A percentile compares a stretch with the other conserved stretches of the same genome.
Conservation (phyloP, 345 rosid genomes). For the Aquilaria malaccensis region DNA sequence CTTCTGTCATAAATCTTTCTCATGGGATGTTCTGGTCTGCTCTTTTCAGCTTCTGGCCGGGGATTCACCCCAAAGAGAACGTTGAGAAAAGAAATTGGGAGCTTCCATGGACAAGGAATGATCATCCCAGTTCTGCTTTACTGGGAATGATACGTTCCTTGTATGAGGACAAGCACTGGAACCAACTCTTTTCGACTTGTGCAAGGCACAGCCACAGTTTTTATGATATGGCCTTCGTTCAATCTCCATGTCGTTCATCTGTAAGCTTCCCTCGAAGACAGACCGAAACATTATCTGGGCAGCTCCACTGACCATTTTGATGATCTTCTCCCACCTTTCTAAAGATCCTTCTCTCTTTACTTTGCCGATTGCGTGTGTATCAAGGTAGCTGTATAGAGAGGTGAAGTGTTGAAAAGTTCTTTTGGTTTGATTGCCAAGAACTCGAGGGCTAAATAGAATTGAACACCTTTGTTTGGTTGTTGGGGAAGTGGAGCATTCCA, state of each 20-base stretch:
- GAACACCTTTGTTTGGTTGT: too few species aligned
- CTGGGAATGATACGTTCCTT: slow-evolving; percentile 13
- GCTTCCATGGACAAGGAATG: slow-evolving; percentile 12
- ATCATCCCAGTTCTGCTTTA: slow-evolving; percentile 6
- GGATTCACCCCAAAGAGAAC: slow-evolving; percentile 3
- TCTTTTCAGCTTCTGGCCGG: not conserved
- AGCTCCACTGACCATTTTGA: slow-evolving; percentile 15
- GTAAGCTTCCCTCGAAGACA: slow-evolving; percentile 15
- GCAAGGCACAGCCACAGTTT: slow-evolving; percentile 35
- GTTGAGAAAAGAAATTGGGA: slow-evolving; percentile 15
- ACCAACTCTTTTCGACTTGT: slow-evolving; percentile 17
- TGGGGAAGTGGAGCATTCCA: too few species aligned
- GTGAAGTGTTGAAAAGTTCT: too few species aligned
- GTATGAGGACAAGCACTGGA: slow-evolving; percentile 6
- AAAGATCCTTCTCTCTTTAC: not conserved
- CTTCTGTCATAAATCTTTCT: too few species aligned
- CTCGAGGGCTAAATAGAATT: too few species aligned
- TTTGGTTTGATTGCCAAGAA: too few species aligned
- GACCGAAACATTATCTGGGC: slow-evolving; percentile 13
- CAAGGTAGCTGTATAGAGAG: too few species aligned
- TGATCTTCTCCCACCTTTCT: not conserved
- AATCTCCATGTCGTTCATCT: slow-evolving; percentile 5
- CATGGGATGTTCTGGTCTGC: not conserved
- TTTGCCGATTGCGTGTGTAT: too few species aligned
- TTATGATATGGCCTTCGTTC: slow-evolving; percentile 37